Evolutionary conservation across 352 stramenopile genomes (phyloP), one percentile per base, ranked within the genome.

Genomic region (Phytopythium kandeliae): DNA sequence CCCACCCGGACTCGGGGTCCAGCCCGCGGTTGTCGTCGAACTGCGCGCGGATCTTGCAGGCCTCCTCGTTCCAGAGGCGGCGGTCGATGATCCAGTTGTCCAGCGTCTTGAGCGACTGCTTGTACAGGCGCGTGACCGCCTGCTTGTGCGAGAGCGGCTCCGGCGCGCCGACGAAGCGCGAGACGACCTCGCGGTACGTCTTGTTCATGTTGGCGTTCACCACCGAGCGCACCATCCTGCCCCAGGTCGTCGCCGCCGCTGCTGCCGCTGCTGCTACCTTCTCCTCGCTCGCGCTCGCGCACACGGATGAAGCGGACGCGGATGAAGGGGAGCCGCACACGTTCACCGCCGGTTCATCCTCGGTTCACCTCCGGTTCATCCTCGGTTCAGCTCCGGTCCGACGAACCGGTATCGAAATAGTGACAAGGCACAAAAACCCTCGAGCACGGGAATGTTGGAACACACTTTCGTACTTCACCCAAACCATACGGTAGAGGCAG

Each of bases 51-150:
- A 98, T 85, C 63, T 93, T 90, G 48, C 85, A 97, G 56, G 86
- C 82, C 71, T 98, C 88, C 31, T 97, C 85, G 69, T 97, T 93
- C 76, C 97, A 98, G 56, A 98, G 82, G 55, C 97, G 89, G 57
- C 95, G 86, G 74, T 98, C 93, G 57, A 98, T 97, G 57, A 90
- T 66, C 95, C 95, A 99, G 68, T 77, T 96, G 50, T 90, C 77
- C 45, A 98, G 71, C 38, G 79, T 86, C 78, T 97, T 97, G 60
- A 99, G 84, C 54, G 89, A 91, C 63, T 97, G 71, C 60, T 97
- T 96, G 71, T 99, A 99, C 60, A 98, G 71, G 26, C 95, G 81
- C 67, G 78, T 82, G 54, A 96, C 87, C 46, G 68, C 79, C 71
- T 96, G 87, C 73, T 92, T 87, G 71, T 96, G 87, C 62, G 85